Conservation (phyloP, 257 asterid species). For the Henckelia pumila region DNA sequence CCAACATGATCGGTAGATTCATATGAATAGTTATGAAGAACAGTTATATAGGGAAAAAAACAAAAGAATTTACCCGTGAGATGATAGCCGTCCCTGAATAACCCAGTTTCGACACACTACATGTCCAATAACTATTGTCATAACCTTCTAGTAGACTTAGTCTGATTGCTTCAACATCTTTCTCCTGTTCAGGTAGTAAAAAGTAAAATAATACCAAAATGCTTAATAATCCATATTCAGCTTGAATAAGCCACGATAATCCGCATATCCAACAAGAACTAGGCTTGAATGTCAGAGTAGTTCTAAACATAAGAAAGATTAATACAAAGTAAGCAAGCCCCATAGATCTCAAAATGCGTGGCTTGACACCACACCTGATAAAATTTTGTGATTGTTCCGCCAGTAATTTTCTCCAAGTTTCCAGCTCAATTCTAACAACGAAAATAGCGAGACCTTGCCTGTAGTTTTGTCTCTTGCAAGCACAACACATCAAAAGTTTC, state of each 20-base stretch:
- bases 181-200: constrained; percentile 58
- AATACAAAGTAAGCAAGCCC: background rate
- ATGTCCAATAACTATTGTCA: constrained; percentile 84
- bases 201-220: constrained; percentile 14
- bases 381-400: background rate
- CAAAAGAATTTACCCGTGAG: constrained; percentile 61
- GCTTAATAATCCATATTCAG: background rate
- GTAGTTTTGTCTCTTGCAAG: constrained; percentile 94
- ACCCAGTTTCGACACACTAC: constrained; percentile 87
- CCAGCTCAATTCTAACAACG: constrained; percentile 14
- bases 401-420: background rate
- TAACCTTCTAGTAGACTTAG: constrained; percentile 69
- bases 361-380: background rate
- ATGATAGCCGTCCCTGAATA: constrained; percentile 93
- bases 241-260: background rate
- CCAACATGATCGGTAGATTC: background rate
- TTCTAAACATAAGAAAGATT: background rate
- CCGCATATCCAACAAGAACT: background rate
- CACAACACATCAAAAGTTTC: constrained; percentile 84
- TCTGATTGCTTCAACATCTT: constrained; percentile 73
- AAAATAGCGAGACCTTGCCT: constrained; percentile 44
- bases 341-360: background rate
- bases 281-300: background rate
- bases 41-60: constrained; percentile 1
- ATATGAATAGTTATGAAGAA: background rate